Evolutionary conservation across 441 rosid species (phyloP), one percentile per base, ranked within the genome.

Genomic region (Theobroma grandiflorum): DNA sequence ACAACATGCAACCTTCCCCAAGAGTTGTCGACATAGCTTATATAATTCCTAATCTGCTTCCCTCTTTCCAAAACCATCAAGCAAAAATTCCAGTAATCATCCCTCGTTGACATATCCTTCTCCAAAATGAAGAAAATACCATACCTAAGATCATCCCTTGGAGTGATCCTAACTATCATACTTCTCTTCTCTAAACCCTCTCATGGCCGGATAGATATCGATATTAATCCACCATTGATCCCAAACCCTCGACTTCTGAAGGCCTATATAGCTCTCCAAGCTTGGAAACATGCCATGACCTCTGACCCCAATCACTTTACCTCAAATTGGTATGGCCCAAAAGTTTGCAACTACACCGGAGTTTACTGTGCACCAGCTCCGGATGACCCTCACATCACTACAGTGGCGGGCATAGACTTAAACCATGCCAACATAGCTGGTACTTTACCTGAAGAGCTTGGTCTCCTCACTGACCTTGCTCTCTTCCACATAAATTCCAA

Each of bases 361-460:
- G 91, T 95, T 8, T 94, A 70, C 73, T 95, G 99, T 74, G 91
- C 98, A 14, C 86, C 93, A 2, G 91, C 95, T 35, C 86, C 84
- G 0, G 92, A 89, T 66, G 88, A 91, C 80, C 86, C 92, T 42
- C 26, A 79, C 77, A 73, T 72, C 77, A 62, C 63, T 43, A 91
- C 97, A 4, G 97, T 96, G n/a, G 97, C 95, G 33, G 98, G 96
- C 57, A 82, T 94, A 12, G 98, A 96, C 90, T 81, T 94, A 16
- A 96, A 93, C 90, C 91, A 87, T 42, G 97, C 91, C 31, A 84
- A 88, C 80, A 88, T 94, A 11, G 85, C 97, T 6, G 99, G 98
- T n/a, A 73, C 9, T 63, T 89, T 96, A 64, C 94, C 96, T 0
- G 81, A 85, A 47, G 87, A 96, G 43, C 93, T 96, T 0, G 93